Conservation (phyloP, 176 grass and related monocot genomes). For the Phoenix roebelenii region DNA sequence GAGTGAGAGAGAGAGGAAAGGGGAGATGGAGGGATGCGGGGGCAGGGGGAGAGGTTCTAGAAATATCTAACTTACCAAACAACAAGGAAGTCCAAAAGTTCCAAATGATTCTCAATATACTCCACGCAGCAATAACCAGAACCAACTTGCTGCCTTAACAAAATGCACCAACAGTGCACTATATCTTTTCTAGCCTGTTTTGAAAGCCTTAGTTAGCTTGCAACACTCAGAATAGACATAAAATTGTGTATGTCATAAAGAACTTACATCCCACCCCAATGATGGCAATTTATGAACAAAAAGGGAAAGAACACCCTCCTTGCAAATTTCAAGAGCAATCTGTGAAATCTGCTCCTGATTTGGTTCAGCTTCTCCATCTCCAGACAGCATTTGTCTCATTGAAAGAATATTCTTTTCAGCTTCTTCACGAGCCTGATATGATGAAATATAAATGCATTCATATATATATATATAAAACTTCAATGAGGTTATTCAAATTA, state of each 20-base stretch:
- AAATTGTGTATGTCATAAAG: conserved; percentile 6
- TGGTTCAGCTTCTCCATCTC: conserved; percentile 88
- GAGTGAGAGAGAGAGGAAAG: not conserved
- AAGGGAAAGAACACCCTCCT: conserved; percentile 66
- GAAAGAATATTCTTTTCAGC: conserved; percentile 68
- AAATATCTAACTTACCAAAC: conserved; percentile 57
- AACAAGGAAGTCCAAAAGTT: conserved; percentile 97
- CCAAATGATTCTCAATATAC: conserved; percentile 84
- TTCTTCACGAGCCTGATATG: conserved; percentile 75
- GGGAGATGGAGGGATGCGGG: not conserved
- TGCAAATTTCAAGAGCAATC: conserved; percentile 86
- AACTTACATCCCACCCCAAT: conserved; percentile 84
- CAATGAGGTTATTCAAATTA: too few species aligned
- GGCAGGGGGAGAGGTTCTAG: not conserved
- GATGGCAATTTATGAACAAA: conserved; percentile 91
- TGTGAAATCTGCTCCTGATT: conserved; percentile 80
- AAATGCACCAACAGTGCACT: conserved; percentile 80
- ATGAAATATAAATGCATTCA: not conserved
- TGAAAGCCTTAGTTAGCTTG: conserved; percentile 5
- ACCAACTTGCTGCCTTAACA: conserved; percentile 81
- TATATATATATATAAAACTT: too few species aligned
- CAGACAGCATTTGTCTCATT: conserved; percentile 64
- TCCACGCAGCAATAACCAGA: conserved; percentile 60
- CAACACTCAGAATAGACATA: not conserved
- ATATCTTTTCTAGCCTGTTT: conserved; percentile 88